phyloP scores from a whole-genome alignment of 768 basidiomycete species.

The Flagelloscypha sp. region DNA sequence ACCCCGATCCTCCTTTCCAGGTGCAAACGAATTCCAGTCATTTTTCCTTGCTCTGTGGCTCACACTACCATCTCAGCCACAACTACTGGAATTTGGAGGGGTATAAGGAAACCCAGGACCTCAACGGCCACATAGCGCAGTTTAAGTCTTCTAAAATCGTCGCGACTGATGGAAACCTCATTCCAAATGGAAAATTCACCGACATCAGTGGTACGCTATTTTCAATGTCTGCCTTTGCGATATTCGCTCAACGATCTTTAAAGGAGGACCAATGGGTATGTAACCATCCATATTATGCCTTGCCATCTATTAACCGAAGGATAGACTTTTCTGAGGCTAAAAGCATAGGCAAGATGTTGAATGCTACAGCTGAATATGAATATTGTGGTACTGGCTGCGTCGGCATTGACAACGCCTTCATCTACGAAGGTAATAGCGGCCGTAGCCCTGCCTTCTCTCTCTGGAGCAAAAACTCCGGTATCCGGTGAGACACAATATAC shows the following conservation, averaged over 20 bases:
- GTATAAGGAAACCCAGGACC: constrained; percentile 31
- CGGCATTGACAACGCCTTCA: constrained; percentile 41
- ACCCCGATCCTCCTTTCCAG: constrained; percentile 40
- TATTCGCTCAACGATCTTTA: too few species aligned
- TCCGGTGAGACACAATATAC: constrained; percentile 21
- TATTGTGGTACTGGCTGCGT: constrained; percentile 37
- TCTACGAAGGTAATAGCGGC: constrained; percentile 27
- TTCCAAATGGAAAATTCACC: constrained; percentile 32
- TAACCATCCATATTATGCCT: too few species aligned
- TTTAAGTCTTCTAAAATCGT: constrained; percentile 30
- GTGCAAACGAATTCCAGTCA: too few species aligned
- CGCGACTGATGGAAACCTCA: constrained; percentile 29
- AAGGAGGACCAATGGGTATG: too few species aligned
- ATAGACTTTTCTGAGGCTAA: constrained; percentile 36
- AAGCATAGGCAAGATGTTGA: constrained; percentile 30
- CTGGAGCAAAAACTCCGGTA: constrained; percentile 40
- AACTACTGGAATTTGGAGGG: constrained; percentile 40
- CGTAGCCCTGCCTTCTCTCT: constrained; percentile 27
- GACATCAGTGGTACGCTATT: constrained; percentile 27
- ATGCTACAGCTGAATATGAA: constrained; percentile 23
- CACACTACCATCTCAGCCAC: too few species aligned
- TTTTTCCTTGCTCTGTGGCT: too few species aligned
- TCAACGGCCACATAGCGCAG: constrained; percentile 27
- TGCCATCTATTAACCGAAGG: too few species aligned
- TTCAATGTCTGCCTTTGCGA: too few species aligned